A percentile compares a stretch with the other conserved stretches of the same genome.
Evolutionary conservation across 2,329 filamentous ascomycete species (phyloP).

Genomic region (Fusarium burgessii): DNA sequence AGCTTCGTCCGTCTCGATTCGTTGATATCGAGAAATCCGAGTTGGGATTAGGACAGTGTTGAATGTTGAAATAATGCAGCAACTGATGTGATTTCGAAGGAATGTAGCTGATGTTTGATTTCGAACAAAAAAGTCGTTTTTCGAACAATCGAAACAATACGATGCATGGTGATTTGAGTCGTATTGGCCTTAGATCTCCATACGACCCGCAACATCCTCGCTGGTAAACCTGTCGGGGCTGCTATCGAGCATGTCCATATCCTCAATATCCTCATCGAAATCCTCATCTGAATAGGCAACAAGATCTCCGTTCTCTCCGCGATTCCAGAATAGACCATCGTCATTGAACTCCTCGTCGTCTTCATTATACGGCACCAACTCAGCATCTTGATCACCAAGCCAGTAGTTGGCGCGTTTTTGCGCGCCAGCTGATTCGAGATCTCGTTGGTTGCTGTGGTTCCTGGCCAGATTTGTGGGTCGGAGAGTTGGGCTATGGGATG

Average conservation of each 20-base stretch:
- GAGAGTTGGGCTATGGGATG: slow-evolving; percentile 67
- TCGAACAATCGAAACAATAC: not conserved
- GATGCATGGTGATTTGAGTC: not conserved
- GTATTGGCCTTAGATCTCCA: slow-evolving; percentile 66
- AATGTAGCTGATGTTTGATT: not conserved
- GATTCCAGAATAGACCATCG: slow-evolving; percentile 68
- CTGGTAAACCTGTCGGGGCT: slow-evolving; percentile 67
- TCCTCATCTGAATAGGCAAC: slow-evolving; percentile 66
- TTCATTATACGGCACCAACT: slow-evolving; percentile 59
- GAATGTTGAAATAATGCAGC: slow-evolving; percentile 35
- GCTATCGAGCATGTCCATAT: slow-evolving; percentile 55
- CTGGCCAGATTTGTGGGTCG: slow-evolving; percentile 50
- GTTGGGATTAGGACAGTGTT: slow-evolving; percentile 28
- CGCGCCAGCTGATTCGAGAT: slow-evolving; percentile 52
- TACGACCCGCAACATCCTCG: slow-evolving; percentile 71
- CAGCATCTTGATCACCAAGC: slow-evolving; percentile 77
- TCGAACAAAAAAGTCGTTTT: slow-evolving; percentile 2
- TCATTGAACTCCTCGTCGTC: slow-evolving; percentile 62
- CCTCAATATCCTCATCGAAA: slow-evolving; percentile 61
- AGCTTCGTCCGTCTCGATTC: slow-evolving; percentile 10
- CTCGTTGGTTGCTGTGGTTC: slow-evolving; percentile 44
- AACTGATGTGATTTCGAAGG: slow-evolving; percentile 18
- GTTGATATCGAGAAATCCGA: slow-evolving; percentile 8
- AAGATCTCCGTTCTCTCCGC: slow-evolving; percentile 68
- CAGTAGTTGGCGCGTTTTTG: slow-evolving; percentile 87